Conservation (phyloP, 345 rosid species). For the Xanthoceras sorbifolium region DNA sequence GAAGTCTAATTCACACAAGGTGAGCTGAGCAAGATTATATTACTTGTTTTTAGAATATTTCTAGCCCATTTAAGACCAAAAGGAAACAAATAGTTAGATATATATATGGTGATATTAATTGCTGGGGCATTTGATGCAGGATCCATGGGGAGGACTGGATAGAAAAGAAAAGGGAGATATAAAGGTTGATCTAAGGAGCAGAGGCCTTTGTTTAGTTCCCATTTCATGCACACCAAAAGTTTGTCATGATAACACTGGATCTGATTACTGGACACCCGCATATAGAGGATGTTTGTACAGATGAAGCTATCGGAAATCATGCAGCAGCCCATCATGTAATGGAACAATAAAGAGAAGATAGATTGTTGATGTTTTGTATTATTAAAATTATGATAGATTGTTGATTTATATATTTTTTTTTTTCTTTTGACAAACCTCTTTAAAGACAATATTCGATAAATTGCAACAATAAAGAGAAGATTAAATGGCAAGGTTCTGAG, state of each 20-base stretch:
- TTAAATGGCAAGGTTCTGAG: too few species aligned
- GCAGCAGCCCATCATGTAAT: too few species aligned
- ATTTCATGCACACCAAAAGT: slow-evolving; percentile 60
- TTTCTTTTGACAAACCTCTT: too few species aligned
- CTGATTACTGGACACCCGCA: slow-evolving; percentile 84
- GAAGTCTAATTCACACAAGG: slow-evolving; percentile 70
- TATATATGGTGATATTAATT: slow-evolving; percentile 1
- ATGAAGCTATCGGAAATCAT: slow-evolving; percentile 22
- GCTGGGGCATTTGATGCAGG: slow-evolving; percentile 40
- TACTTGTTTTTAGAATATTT: not conserved
- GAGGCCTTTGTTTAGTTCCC: slow-evolving; percentile 88
- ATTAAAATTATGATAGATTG: too few species aligned
- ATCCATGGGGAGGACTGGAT: slow-evolving; percentile 70
- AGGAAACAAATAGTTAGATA: not conserved
- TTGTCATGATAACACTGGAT: slow-evolving; percentile 64
- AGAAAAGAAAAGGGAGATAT: slow-evolving; percentile 55
- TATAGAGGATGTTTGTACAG: slow-evolving; percentile 76
- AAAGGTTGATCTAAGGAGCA: slow-evolving; percentile 61
- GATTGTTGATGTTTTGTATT: too few species aligned
- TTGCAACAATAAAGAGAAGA: too few species aligned
- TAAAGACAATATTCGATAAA: too few species aligned
- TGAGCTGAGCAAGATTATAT: slow-evolving; percentile 12
- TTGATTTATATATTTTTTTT: too few species aligned
- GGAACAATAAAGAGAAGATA: too few species aligned
- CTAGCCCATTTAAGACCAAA: not conserved